Evolutionary conservation across 164 flowering plant species (phyloP).

Genomic region (Cinnamomum chago): DNA sequence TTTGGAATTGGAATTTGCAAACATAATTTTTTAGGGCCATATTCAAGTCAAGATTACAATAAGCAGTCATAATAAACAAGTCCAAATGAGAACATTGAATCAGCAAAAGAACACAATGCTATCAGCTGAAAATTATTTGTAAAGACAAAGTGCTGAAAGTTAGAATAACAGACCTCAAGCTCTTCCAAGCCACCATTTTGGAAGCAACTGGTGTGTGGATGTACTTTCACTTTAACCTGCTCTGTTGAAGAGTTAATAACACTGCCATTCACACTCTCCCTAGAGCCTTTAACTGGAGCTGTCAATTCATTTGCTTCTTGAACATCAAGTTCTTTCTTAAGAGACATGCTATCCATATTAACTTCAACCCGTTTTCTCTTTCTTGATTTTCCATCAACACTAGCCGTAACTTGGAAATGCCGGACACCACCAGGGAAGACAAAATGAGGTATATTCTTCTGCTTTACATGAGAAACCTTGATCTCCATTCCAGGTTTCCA

Average conservation of each 20-base stretch:
- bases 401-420: conserved; percentile 20
- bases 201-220: conserved; percentile 14
- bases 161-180: conserved; percentile 59
- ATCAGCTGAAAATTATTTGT: not conserved
- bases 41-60: not conserved
- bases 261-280: conserved; percentile 13
- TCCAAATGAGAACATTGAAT: not conserved
- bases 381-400: conserved; percentile 5
- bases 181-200: conserved; percentile 56
- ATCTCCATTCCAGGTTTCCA: conserved; percentile 85
- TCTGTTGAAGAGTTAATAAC: conserved; percentile 13
- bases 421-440: conserved; percentile 81
- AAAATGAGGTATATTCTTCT: conserved; percentile 59
- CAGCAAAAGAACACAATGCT: not conserved
- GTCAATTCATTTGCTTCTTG: conserved; percentile 37
- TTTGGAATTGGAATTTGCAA: too few relatives aligned
- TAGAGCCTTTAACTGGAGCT: conserved; percentile 22
- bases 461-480: conserved; percentile 56
- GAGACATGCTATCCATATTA: conserved; percentile 9
- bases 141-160: not conserved
- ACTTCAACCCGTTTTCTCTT: conserved; percentile 17
- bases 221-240: conserved; percentile 13
- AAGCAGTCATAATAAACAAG: not conserved
- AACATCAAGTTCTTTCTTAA: conserved; percentile 53
- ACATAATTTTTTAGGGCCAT: not conserved